These are phyloP conservation scores for Vaccinium darrowii DNA, from an alignment of 148 eudicot species.

Conservation along the genomic window DNA sequence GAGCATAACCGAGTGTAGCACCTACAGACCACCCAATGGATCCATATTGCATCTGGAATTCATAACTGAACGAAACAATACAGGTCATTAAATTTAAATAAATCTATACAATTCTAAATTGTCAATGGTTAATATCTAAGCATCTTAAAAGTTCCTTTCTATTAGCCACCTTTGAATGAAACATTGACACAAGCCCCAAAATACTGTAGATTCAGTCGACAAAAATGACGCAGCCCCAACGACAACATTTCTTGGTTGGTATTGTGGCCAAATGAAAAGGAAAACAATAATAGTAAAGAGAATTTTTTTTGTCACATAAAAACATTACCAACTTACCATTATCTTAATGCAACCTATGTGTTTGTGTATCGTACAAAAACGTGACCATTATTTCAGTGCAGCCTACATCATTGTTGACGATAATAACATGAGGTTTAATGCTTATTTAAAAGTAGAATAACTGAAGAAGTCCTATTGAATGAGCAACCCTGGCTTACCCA, in stretches of 20 bases:
- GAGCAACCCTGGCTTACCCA: conserved; percentile 41
- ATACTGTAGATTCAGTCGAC: background rate
- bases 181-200: background rate
- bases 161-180: background rate
- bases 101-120: background rate
- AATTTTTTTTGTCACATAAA: background rate
- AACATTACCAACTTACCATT: background rate
- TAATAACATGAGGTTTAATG: background rate
- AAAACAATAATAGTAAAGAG: background rate
- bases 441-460: background rate
- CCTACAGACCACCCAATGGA: conserved; percentile 87
- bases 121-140: background rate
- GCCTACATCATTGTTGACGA: background rate
- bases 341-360: background rate
- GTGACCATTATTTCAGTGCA: background rate
- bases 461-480: background rate
- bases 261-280: background rate
- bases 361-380: background rate
- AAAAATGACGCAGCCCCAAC: background rate
- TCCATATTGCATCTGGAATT: conserved; percentile 86
- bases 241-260: background rate
- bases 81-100: background rate
- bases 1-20: conserved; percentile 83
- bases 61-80: conserved; percentile 40
- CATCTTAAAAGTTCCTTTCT: background rate